Conservation (phyloP, 768 basidiomycete genomes). For the Naematelia encephala region DNA sequence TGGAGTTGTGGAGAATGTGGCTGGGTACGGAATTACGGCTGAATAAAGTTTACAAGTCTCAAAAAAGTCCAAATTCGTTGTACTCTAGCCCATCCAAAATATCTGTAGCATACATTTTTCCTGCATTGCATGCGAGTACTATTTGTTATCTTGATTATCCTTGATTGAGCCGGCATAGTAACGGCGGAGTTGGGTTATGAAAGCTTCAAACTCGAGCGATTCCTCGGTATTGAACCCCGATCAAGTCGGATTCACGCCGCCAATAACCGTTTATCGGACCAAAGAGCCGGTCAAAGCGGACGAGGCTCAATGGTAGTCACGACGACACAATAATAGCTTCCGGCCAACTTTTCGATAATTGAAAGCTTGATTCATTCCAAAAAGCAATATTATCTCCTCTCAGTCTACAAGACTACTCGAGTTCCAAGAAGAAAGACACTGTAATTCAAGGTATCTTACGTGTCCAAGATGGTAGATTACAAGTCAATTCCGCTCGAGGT, state of each 20-base stretch:
- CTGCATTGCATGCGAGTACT: background rate
- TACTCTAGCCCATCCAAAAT: background rate
- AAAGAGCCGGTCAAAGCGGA: background rate
- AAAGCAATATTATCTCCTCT: background rate
- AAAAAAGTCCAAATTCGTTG: background rate
- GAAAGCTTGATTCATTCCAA: background rate
- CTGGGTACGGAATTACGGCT: constrained; percentile 57
- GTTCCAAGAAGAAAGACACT: background rate
- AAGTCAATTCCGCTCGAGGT: constrained; percentile 1
- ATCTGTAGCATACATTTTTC: background rate
- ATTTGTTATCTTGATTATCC: background rate
- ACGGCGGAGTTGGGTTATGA: background rate
- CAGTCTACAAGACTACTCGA: background rate
- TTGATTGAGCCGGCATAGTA: background rate
- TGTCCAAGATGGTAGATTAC: background rate
- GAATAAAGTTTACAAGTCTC: background rate
- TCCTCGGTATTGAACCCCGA: background rate
- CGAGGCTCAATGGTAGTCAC: background rate
- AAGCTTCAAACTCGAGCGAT: background rate
- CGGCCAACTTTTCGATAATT: background rate
- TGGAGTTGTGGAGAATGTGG: constrained; percentile 78
- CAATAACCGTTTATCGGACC: background rate
- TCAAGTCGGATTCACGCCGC: background rate
- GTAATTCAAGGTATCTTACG: background rate
- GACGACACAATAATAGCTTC: too few species aligned